These are phyloP conservation scores for Phaeodactylum tricornutum DNA, from an alignment of 108 stramenopile species.

Conservation along the genomic window DNA sequence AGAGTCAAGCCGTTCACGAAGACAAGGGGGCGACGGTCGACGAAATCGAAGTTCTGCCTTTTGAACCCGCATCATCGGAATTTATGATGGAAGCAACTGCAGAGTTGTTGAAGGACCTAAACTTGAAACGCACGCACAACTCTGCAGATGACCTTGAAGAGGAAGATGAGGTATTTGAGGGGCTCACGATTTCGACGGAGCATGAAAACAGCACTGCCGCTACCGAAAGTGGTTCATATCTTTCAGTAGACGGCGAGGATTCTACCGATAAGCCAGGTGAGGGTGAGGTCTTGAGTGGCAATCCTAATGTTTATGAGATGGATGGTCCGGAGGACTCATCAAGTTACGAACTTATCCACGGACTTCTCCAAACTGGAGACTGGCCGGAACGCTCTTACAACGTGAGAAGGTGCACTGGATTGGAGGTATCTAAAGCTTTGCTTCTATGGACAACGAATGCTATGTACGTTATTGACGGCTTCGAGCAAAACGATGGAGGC, in stretches of 20 bases:
- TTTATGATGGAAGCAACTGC: conserved; percentile 66
- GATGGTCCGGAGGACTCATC: conserved; percentile 32
- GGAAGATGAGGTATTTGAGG: conserved; percentile 52
- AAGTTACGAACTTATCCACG: conserved; percentile 79
- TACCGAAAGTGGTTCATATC: conserved; percentile 8
- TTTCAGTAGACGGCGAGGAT: conserved; percentile 4
- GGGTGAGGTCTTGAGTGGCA: not conserved
- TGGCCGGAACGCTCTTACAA: conserved; percentile 85
- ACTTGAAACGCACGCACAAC: conserved; percentile 24
- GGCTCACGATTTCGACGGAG: conserved; percentile 22
- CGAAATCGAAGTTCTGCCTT: not conserved
- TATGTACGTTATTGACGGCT: conserved; percentile 83
- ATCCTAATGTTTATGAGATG: not conserved
- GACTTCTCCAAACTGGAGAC: conserved; percentile 71
- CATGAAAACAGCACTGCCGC: conserved; percentile 9
- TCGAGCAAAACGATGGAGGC: conserved; percentile 74
- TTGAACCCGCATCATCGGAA: no score
- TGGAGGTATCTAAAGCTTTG: conserved; percentile 77
- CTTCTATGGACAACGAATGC: conserved; percentile 75
- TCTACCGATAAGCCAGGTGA: conserved; percentile 12
- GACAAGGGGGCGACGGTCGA: not conserved
- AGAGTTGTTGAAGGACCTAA: conserved; percentile 67
- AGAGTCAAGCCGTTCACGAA: not conserved
- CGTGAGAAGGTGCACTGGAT: conserved; percentile 75
- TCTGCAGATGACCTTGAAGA: conserved; percentile 44